Conservation (phyloP, 1,139 yeast genomes). For the Debaryomycetaceae sp. region DNA sequence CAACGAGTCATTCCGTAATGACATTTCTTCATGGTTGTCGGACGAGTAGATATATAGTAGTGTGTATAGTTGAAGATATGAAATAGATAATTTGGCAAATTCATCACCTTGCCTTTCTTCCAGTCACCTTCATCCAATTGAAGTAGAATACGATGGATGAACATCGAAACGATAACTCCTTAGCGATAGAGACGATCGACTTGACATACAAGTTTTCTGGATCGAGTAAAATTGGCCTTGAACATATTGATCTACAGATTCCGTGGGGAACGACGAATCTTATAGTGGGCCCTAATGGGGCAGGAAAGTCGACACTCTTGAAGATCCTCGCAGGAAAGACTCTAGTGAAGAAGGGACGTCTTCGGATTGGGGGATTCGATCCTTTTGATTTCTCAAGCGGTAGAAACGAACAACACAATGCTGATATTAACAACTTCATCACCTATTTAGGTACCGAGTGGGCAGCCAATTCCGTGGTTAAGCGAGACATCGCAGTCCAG, state of each 20-base stretch:
- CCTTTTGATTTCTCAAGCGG: constrained; percentile 72
- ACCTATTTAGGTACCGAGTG: constrained; percentile 96
- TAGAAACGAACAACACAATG: constrained; percentile 34
- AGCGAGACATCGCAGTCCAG: constrained; percentile 85
- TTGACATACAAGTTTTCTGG: constrained; percentile 69
- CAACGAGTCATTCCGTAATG: constrained; percentile 25
- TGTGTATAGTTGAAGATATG: background rate
- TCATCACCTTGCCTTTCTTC: background rate
- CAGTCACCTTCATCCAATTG: no score
- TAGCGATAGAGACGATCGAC: constrained; percentile 62
- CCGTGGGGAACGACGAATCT: constrained; percentile 74
- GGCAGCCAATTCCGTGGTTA: constrained; percentile 89
- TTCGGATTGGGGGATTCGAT: constrained; percentile 74
- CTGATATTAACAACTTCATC: constrained; percentile 43
- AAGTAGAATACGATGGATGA: background rate
- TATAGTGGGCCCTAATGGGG: constrained; percentile 92
- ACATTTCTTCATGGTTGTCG: constrained; percentile 29
- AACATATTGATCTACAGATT: constrained; percentile 55
- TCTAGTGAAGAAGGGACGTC: constrained; percentile 66
- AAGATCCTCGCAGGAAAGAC: constrained; percentile 89
- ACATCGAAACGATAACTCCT: constrained; percentile 12
- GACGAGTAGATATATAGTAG: constrained; percentile 9
- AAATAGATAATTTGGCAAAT: background rate
- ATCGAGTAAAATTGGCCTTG: constrained; percentile 64
- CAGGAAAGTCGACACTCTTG: constrained; percentile 89